Evolutionary conservation across 1,284 basidiomycete genomes (phyloP).

Genomic region (Marasmius fiardii): DNA sequence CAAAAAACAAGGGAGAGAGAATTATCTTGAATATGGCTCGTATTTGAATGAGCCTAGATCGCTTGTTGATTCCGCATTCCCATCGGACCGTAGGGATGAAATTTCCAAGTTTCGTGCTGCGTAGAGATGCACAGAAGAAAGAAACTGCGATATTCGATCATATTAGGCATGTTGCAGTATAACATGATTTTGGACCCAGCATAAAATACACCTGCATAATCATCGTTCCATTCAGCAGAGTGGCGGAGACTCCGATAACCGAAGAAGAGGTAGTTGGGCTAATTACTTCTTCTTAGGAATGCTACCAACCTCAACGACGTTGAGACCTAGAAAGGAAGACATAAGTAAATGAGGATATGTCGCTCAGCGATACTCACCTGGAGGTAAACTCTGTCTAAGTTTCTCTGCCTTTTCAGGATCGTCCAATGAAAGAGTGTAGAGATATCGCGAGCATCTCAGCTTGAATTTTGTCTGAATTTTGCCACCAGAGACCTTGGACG

Average conservation of each 20-base stretch:
- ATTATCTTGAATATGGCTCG: too few species aligned
- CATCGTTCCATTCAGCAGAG: neutral
- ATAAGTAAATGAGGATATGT: neutral
- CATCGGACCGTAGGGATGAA: too few species aligned
- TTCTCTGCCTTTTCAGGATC: conserved; percentile 99
- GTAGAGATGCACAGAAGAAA: neutral
- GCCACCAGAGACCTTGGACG: conserved; percentile 62
- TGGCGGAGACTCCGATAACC: conserved; percentile 3
- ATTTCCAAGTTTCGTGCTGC: too few species aligned
- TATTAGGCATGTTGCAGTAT: conserved; percentile 7
- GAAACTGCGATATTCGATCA: conserved; percentile 9
- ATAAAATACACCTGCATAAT: conserved; percentile 13
- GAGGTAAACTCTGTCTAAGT: conserved; percentile 93
- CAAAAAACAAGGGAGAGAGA: too few species aligned
- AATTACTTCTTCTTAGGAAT: conserved; percentile 68
- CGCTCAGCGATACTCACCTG: conserved; percentile 57
- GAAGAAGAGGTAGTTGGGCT: neutral
- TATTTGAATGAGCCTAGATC: too few species aligned
- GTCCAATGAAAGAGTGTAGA: conserved; percentile 95
- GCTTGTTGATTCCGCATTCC: too few species aligned
- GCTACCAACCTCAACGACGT: conserved; percentile 62
- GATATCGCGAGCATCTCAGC: conserved; percentile 95
- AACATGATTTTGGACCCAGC: conserved; percentile 10
- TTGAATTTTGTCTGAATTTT: conserved; percentile 97
- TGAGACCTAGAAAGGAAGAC: conserved; percentile 44